Conservation (phyloP, 345 rosid species). For the Populus deltoides region DNA sequence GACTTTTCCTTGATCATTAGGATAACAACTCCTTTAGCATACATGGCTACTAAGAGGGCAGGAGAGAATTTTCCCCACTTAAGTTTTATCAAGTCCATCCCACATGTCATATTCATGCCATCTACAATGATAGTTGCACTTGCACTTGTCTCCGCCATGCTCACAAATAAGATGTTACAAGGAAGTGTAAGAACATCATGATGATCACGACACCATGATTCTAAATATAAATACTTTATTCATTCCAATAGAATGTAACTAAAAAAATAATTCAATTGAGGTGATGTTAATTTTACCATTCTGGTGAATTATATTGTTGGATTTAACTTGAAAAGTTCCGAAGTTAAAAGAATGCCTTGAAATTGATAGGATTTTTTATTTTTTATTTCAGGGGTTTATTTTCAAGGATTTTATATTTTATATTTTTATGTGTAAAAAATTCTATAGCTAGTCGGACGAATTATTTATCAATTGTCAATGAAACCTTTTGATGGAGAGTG, state of each 20-base stretch:
- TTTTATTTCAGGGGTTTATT: too few species aligned
- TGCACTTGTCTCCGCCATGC: constrained; percentile 63
- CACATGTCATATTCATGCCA: constrained; percentile 84
- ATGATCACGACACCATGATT: neutral
- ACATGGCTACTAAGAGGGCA: constrained; percentile 82
- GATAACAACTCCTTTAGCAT: constrained; percentile 68
- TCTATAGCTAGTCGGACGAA: too few species aligned
- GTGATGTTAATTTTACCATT: neutral
- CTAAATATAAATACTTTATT: too few species aligned
- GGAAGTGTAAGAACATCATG: constrained; percentile 5
- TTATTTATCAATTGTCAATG: too few species aligned
- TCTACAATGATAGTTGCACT: constrained; percentile 52
- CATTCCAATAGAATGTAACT: too few species aligned
- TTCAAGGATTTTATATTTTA: too few species aligned
- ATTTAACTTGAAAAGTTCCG: neutral
- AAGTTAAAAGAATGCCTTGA: neutral
- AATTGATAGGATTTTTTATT: too few species aligned
- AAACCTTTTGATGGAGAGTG: too few species aligned
- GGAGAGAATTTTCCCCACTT: constrained; percentile 79
- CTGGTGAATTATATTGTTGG: neutral
- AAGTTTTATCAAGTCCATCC: constrained; percentile 53
- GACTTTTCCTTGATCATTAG: constrained; percentile 56
- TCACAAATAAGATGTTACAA: constrained; percentile 56
- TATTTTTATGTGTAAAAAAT: too few species aligned
- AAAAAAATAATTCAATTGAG: neutral